Conservation (phyloP, 805 yeast species). For the Danielozyma ontarioensis region DNA sequence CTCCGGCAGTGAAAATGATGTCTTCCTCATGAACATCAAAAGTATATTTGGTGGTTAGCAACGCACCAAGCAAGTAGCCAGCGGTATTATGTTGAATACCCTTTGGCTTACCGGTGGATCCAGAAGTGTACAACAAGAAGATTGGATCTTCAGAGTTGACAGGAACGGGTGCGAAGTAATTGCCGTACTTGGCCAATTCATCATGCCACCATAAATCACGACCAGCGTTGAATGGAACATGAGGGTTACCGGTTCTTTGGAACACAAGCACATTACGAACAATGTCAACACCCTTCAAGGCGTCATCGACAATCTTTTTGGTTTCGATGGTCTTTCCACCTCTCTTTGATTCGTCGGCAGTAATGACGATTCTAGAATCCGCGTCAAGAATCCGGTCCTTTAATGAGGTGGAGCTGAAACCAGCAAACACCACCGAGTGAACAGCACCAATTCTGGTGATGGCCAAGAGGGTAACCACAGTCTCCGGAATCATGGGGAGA, state of each 20-base stretch:
- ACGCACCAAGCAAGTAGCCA: constrained; percentile 91
- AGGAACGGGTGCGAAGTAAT: constrained; percentile 82
- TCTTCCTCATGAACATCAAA: constrained; percentile 91
- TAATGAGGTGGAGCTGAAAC: constrained; percentile 90
- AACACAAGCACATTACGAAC: constrained; percentile 83
- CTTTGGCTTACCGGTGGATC: constrained; percentile 97
- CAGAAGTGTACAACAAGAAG: constrained; percentile 93
- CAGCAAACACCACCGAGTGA: constrained; percentile 95
- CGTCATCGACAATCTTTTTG: constrained; percentile 94
- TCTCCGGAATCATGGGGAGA: constrained; percentile 97
- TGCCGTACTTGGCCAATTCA: constrained; percentile 72
- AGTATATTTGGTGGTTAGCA: constrained; percentile 85
- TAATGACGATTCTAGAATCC: constrained; percentile 76
- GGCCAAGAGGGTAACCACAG: constrained; percentile 90
- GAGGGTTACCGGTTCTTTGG: constrained; percentile 77
- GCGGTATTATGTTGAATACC: constrained; percentile 96
- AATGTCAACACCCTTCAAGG: constrained; percentile 64
- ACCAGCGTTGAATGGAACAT: constrained; percentile 66
- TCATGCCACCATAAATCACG: constrained; percentile 98
- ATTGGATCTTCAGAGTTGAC: constrained; percentile 92
- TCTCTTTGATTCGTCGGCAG: constrained; percentile 92
- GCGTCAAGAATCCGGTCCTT: constrained; percentile 90
- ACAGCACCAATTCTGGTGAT: constrained; percentile 91
- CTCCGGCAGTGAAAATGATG: constrained; percentile 93
- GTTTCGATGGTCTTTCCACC: constrained; percentile 93